Evolutionary conservation across 129 eudicot genomes (phyloP).

Genomic region (Chrysanthemum makinoi): DNA sequence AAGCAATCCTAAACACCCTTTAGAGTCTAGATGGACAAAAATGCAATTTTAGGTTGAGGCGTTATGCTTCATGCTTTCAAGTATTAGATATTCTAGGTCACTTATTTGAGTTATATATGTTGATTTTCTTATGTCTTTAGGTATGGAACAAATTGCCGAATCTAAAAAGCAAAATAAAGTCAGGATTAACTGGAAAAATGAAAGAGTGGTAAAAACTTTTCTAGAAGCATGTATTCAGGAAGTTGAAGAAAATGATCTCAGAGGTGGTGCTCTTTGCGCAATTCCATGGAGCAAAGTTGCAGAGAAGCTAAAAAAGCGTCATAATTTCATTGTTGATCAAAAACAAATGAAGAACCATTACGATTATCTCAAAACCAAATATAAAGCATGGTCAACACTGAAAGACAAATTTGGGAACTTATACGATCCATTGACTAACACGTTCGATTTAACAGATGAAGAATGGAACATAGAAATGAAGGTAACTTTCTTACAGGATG

Average conservation of each 20-base stretch:
- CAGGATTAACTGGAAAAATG: slow-evolving; percentile 33
- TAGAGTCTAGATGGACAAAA: too few species aligned
- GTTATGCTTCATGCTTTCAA: too few species aligned
- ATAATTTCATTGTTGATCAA: slow-evolving; percentile 25
- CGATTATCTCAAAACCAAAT: slow-evolving; percentile 30
- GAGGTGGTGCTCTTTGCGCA: slow-evolving; percentile 4
- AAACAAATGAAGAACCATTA: slow-evolving; percentile 32
- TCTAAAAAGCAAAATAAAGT: slow-evolving; percentile 13
- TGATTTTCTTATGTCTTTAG: slow-evolving; percentile 8
- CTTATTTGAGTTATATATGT: not conserved
- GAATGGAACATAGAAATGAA: slow-evolving; percentile 30
- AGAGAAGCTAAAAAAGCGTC: slow-evolving; percentile 23
- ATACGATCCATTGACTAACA: slow-evolving; percentile 30
- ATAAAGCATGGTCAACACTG: slow-evolving; percentile 31
- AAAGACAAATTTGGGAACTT: slow-evolving; percentile 12
- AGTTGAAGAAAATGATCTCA: slow-evolving; percentile 14
- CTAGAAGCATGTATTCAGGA: slow-evolving; percentile 22
- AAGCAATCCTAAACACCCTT: too few species aligned
- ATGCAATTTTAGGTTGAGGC: too few species aligned
- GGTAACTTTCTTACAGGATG: slow-evolving; percentile 16
- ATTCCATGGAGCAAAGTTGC: slow-evolving; percentile 23
- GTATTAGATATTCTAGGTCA: not conserved
- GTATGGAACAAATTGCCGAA: slow-evolving; percentile 25
- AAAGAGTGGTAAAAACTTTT: slow-evolving; percentile 21
- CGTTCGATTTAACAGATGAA: slow-evolving; percentile 28